Base-by-base conservation (phyloP, 305 asterid genomes). In the Rubia peregrina region DNA sequence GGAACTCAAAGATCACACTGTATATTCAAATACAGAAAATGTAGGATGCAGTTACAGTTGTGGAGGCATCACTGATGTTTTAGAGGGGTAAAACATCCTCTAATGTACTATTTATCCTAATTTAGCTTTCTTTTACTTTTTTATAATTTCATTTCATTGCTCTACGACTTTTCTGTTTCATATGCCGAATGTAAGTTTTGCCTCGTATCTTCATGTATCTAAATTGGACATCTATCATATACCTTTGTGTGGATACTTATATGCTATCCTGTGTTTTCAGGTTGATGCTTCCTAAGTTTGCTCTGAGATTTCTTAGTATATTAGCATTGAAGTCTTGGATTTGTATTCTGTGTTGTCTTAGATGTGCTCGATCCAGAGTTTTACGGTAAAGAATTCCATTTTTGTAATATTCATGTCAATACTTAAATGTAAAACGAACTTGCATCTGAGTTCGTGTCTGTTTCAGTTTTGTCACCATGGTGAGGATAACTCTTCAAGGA, bases 231-330 rank as follows among this genome's bases (percentile, higher is more conserved):
- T 64, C 24, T 13, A 43, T 61, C 16, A 57, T 40, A 22, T 19
- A 21, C 24, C 41, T 19, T 42, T 53, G 19, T 53, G 30, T 56
- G 57, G 46, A 65, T 7, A 24, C 36, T 33, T 56, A 30, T 42
- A 12, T 49, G 62, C 69, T 77, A 66, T 69, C 61, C 46, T 66
- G 64, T 65, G n/a, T 38, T 69, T 81, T 81, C 80, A 92, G 97
- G 95, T 85, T 90, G 90, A 76, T 78, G 82, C 90, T 89, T 83
- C 87, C 94, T 24, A 36, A 78, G 78, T 76, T 64, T 33, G 78
- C 81, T 75, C 83, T 86, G 71, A 90, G 83, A 76, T 79, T 84
- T 79, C 76, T 86, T 74, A 72, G 86, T 90, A 82, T 81, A 78
- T 81, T 87, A 76, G 85, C 81, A 26, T 57, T 80, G 64, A 85